A percentile compares a stretch with the other conserved stretches of the same genome.
Conservation (phyloP, 106 monocot species). For the Platanthera guangdongensis region DNA sequence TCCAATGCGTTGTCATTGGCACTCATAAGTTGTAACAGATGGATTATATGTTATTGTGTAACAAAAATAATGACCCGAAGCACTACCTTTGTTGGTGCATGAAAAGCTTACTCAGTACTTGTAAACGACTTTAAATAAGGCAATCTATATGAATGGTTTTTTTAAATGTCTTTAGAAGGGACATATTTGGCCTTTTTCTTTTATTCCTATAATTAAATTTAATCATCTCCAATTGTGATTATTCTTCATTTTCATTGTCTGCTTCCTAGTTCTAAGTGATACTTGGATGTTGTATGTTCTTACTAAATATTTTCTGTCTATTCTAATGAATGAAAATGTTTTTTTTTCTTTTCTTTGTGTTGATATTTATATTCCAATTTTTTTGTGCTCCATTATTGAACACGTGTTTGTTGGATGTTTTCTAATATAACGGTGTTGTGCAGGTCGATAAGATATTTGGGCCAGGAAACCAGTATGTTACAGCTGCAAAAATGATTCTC, state of each 20-base stretch:
- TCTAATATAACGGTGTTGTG: conserved; percentile 3
- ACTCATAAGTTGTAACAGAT: no score
- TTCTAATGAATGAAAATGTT: not conserved
- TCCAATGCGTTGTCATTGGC: no score
- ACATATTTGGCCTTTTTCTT: not conserved
- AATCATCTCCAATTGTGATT: not conserved
- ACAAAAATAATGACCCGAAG: not conserved
- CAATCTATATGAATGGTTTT: not conserved
- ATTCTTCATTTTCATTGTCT: not conserved
- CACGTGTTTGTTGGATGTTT: not conserved
- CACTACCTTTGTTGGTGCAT: not conserved
- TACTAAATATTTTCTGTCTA: not conserved
- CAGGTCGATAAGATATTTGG: conserved; percentile 98
- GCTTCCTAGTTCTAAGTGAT: not conserved
- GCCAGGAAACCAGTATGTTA: conserved; percentile 98
- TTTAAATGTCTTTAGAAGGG: not conserved
- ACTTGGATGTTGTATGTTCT: not conserved
- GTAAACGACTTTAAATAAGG: not conserved
- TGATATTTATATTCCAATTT: not conserved
- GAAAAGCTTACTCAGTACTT: not conserved
- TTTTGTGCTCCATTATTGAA: not conserved
- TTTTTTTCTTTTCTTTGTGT: not conserved
- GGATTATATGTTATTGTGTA: not conserved
- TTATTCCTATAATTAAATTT: not conserved
- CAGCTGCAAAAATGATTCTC: conserved; percentile 98